Evolutionary conservation across 1,284 basidiomycete genomes (phyloP), one percentile per base, ranked within the genome.

Genomic region (Ganoderma boninense): DNA sequence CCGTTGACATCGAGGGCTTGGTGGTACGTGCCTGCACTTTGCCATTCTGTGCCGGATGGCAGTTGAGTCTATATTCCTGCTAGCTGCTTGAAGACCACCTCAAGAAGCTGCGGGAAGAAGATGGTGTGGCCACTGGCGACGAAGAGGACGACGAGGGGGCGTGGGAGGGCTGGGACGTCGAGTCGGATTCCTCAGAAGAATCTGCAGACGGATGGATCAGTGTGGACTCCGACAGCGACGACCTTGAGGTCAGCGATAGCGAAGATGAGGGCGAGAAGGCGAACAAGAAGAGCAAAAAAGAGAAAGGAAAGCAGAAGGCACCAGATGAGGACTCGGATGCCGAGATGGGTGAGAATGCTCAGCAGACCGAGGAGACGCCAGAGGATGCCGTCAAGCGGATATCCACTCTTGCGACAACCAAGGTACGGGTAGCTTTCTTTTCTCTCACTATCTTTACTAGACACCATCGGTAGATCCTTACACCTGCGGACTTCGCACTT

Each of bases 401-500:
- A 75, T 92, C 91, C 62, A 89, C 87, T 1, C 82, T 95, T 61
- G 95, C 94, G 5, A 95, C 92, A 1, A 94, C 92, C 38, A 96
- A 95, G 84, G 95, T 91, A 69, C 20, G 80, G 72, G 43, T 7
- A 49, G 56, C 42, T 42, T 43, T 2, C 20, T 23, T 44, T 32
- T 20, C 66, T 69, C 54, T 57, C 56, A 49, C 46, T 76, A 66
- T 70, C 52, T 40, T 40, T 35, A 61, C 38, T 61, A 14, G 43
- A 16, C 52, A 16, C 62, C 14, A 8, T 40, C n/a, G 11, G 13
- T 70, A 97, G 95, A 99, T 99, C 78, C 90, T 99, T 44, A 99
- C 98, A 0, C 98, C 98, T 0, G 97, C 97, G 38, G 97, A 99
- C 82, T 99, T 99, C 81, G 95, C 95, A 0, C 85, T 98, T 64